Evolutionary conservation across 306 rosid species (phyloP).

Genomic region (Lathyrus oleraceus): DNA sequence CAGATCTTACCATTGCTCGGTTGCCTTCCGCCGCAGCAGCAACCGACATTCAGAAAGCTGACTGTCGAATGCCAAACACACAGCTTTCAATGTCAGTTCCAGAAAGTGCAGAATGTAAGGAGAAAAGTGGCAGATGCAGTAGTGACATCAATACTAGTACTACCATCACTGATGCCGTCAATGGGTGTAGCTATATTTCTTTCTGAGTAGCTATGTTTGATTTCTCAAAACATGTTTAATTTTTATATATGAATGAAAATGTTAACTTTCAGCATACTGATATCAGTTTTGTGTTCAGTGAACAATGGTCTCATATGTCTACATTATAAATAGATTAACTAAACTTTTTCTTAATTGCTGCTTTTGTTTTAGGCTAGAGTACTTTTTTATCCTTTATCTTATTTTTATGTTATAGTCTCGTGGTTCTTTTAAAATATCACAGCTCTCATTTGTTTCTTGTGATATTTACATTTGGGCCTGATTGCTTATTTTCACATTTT

Average conservation of each 20-base stretch:
- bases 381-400: neutral
- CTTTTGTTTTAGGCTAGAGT: neutral
- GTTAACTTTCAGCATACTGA: conserved; percentile 8
- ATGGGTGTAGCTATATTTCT: conserved; percentile 45
- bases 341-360: neutral
- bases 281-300: conserved; percentile 27
- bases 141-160: conserved; percentile 51
- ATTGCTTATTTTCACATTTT: too few species aligned
- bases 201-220: conserved; percentile 30
- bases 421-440: neutral
- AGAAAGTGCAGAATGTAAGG: conserved; percentile 38
- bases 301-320: neutral
- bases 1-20: conserved; percentile 31
- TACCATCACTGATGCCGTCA: conserved; percentile 61
- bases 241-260: neutral
- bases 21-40: conserved; percentile 25
- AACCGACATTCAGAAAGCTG: conserved; percentile 31
- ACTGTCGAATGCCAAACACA: conserved; percentile 48
- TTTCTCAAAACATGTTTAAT: conserved; percentile 2
- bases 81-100: conserved; percentile 68
- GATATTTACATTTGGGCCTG: too few species aligned
- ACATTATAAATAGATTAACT: neutral
- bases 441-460: too few species aligned
- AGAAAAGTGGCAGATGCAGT: conserved; percentile 47
- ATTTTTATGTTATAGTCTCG: neutral